Evolutionary conservation across 108 stramenopile genomes (phyloP), one percentile per base, ranked within the genome.

Genomic region (Pseudonitzschia multiseries): DNA sequence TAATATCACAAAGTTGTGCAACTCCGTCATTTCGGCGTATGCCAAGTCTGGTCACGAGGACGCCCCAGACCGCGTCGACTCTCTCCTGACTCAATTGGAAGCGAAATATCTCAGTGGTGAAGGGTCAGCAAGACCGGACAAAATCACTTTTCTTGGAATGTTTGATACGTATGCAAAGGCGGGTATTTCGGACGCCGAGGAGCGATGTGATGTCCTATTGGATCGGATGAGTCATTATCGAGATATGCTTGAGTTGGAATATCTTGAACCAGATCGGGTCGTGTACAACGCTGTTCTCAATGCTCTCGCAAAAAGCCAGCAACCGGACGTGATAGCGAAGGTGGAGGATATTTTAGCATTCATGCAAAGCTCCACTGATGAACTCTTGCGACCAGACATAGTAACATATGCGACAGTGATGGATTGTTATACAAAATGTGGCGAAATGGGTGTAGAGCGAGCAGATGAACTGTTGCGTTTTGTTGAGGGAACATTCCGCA

Each of bases 61-160:
- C 41, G 59, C 69, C 15, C 69, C 75, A 1, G 29, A 70, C 10
- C 20, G 24, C 10, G 75, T 70, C 10, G 75, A 76, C 32, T 32
- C 46, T 40, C 57, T 76, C 8, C 46, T 76, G 33, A 22, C 60
- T 40, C 43, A 48, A 18, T 43, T 76, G 20, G 75, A 76, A 57
- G 75, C 32, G 22, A 60, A 63, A 32, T 70, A 26, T 51, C 27
- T 56, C 78, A 60, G 76, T 67, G 75, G 74, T 21, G 41, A 54
- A 21, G 26, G 14, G 24, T 43, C 8, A 12, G 74, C 66, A 17
- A 48, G 27, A 18, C 86, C 86, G 20, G 84, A 83, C 54, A 83
- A 83, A 22, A 80, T 77, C 60, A 85, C 85, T 28, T 89, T 84
- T 73, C 80, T 83, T 48, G 75, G 80, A 24, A 85, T 87, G 29